phyloP scores from a whole-genome alignment of 2,329 filamentous ascomycete genomes.

The Colletotrichum sidae region DNA sequence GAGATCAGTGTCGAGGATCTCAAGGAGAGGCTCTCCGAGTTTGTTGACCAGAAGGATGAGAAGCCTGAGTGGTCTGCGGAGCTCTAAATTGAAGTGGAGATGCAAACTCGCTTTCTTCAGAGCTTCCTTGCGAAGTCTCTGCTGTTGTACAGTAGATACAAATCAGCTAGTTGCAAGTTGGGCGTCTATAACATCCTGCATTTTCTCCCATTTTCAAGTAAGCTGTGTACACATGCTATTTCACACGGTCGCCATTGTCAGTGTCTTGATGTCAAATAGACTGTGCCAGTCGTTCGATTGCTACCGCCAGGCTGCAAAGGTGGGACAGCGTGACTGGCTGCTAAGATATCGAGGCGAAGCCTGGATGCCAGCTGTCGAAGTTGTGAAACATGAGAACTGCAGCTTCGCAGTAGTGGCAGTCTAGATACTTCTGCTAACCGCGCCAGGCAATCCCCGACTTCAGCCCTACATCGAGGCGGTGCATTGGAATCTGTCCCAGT shows the following conservation, averaged over 20 bases:
- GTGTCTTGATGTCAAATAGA: too few species aligned
- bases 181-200: too few species aligned
- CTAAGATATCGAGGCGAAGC: background rate
- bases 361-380: background rate
- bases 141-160: too few species aligned
- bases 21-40: constrained; percentile 64
- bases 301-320: too few species aligned
- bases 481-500: background rate
- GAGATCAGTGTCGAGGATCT: constrained; percentile 71
- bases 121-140: too few species aligned
- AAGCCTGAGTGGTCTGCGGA: constrained; percentile 25
- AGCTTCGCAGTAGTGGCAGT: constrained; percentile 6
- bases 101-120: background rate
- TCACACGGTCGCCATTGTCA: too few species aligned
- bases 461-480: constrained; percentile 10
- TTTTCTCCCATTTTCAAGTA: too few species aligned
- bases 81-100: constrained; percentile 6
- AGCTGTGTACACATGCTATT: rapidly evolving
- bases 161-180: too few species aligned
- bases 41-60: constrained; percentile 47
- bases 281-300: too few species aligned
- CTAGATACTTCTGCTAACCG: constrained; percentile 12
- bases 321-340: too few species aligned
- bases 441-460: constrained; percentile 16
- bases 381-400: constrained; percentile 3